Percentiles rank a stretch among this genome's conserved stretches.
phyloP scores from a whole-genome alignment of 441 rosid genomes.

The Corymbia citriodora region DNA sequence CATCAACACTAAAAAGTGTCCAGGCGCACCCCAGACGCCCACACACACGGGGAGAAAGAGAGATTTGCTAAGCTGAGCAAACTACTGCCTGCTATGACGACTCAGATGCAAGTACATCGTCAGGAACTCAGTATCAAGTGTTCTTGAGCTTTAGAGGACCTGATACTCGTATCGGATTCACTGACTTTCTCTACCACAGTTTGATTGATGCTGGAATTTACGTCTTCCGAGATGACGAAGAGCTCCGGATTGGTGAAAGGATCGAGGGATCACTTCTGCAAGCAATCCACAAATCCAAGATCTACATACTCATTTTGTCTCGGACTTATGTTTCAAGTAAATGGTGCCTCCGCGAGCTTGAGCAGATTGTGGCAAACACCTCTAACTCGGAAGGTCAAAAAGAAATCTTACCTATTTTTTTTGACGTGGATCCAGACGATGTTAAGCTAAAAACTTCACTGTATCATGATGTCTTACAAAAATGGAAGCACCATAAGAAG shows the following conservation, averaged over 20 bases:
- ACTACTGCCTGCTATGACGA: background rate
- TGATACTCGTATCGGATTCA: background rate
- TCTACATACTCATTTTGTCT: background rate
- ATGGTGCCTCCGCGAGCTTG: no score
- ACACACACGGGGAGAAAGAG: background rate
- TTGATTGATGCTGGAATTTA: background rate
- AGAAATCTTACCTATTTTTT: no score
- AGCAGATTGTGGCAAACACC: no score
- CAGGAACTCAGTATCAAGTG: background rate
- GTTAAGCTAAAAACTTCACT: no score
- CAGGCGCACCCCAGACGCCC: no score
- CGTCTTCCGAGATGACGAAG: background rate
- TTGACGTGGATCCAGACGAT: no score
- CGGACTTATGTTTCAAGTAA: background rate
- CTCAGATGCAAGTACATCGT: background rate
- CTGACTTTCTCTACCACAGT: background rate
- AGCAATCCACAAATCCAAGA: background rate
- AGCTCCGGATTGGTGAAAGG: background rate
- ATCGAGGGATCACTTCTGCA: background rate
- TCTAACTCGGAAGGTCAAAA: no score
- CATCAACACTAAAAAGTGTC: no score
- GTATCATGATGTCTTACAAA: no score
- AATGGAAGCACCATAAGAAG: no score
- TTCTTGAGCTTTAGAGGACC: background rate
- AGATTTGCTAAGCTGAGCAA: background rate